Evolutionary conservation across 2,329 filamentous ascomycete species (phyloP), one percentile per base, ranked within the genome.

Genomic region (Aspergillus fumigatus): DNA sequence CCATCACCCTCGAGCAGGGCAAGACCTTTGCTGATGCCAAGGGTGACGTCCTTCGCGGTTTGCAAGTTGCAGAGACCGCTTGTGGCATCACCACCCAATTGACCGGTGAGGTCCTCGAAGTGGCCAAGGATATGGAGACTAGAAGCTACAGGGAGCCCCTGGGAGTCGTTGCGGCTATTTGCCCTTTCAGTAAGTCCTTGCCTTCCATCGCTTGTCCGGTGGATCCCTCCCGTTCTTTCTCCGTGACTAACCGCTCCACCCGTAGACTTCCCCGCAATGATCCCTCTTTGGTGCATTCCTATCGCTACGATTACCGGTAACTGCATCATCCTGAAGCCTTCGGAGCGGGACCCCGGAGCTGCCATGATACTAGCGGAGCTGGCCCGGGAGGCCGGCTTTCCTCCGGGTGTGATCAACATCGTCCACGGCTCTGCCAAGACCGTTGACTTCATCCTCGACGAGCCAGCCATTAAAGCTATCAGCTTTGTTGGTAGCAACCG

Each of bases 91-190:
- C 85, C 2, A 85, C 83, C 1, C 85, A 87, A 70, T 76, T 87
- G 67, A 82, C 82, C 8, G 85, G 85, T 38, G 84, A 87, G 71
- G 82, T 88, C n/a, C 76, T 88, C 35, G 84, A 88, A 72, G 85
- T 88, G n/a, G 80, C 72, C 52, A 87, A 87, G 77, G 85, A 88
- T 65, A 88, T 88, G 85, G 85, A 88, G 75, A 88, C 85, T 6
- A 76, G 85, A 59, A 85, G 80, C 61, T 88, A 88, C 73, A 79
- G 82, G 51, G 85, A 88, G 72, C 85, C 85, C 53, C 71, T 88
- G 62, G 85, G 85, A 62, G 81, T 88, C 48, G 82, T 85, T 41
- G 84, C 84, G 32, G 83, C 84, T 58, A 87, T 87, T 64, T 87
- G 84, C 75, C 84, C 84, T 5, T 87, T 87, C 73, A 87, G 80